These are phyloP conservation scores for Annulohypoxylon stygium DNA, from an alignment of 495 filamentous ascomycete species.

Conservation along the genomic window DNA sequence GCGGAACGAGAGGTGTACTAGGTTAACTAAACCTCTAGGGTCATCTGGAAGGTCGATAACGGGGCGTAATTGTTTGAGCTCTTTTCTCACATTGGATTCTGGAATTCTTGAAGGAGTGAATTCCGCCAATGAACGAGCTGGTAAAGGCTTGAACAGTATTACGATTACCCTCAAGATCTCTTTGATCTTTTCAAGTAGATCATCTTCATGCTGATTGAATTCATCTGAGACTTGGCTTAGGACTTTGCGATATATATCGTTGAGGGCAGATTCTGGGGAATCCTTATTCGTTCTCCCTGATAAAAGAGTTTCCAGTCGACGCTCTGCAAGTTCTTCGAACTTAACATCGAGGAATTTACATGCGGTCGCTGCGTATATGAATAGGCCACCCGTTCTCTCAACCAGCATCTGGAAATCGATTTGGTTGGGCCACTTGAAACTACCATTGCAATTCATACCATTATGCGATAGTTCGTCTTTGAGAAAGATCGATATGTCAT, in stretches of 20 bases:
- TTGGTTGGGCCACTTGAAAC: not conserved
- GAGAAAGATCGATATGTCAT: conserved; percentile 25
- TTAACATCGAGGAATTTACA: conserved; percentile 10
- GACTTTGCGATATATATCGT: conserved; percentile 22
- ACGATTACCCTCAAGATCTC: conserved; percentile 19
- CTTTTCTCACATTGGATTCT: not conserved
- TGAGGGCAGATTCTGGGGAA: conserved; percentile 5
- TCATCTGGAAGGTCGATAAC: conserved; percentile 23
- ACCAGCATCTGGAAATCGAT: conserved; percentile 15
- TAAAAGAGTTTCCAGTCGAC: conserved; percentile 1
- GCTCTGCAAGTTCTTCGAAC: not conserved
- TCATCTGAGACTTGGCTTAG: not conserved
- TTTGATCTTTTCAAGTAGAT: not conserved
- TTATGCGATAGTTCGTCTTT: not conserved
- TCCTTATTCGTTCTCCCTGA: not conserved
- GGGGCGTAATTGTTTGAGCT: conserved; percentile 11
- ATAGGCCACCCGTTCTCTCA: conserved; percentile 27
- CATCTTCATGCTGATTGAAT: conserved; percentile 14
- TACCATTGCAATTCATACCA: not conserved
- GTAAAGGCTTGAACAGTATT: conserved; percentile 18
- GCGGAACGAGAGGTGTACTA: conserved; percentile 29
- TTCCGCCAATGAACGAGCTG: conserved; percentile 1
- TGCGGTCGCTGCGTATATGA: conserved; percentile 33
- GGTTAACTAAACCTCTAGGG: not conserved
- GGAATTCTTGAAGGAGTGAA: too few species aligned